Evolutionary conservation across 1,284 basidiomycete species (phyloP).

Genomic region (Moniliella sp.): DNA sequence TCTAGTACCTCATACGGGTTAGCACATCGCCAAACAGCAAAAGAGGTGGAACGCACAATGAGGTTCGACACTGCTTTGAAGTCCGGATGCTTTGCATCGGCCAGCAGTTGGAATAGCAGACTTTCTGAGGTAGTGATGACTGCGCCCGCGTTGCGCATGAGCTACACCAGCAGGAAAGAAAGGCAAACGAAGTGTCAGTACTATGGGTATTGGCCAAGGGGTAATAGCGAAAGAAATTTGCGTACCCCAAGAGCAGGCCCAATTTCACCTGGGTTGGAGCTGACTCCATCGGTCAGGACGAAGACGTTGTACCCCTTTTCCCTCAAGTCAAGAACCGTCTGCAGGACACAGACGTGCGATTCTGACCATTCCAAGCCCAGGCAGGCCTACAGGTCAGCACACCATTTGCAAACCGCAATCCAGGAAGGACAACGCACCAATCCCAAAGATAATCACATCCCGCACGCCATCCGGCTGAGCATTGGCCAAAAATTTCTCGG

Average conservation of each 20-base stretch:
- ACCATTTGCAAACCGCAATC: not conserved
- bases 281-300: constrained; percentile 63
- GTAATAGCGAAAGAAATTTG: not conserved
- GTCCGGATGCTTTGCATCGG: constrained; percentile 44
- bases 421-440: constrained; percentile 43
- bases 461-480: constrained; percentile 34
- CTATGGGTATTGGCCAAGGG: not conserved
- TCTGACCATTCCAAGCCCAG: constrained; percentile 27
- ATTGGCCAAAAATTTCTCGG: constrained; percentile 40
- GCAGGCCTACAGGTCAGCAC: constrained; percentile 4
- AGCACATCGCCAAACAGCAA: too few species aligned
- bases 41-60: too few species aligned
- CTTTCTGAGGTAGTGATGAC: constrained; percentile 62
- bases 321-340: constrained; percentile 52
- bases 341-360: constrained; percentile 71
- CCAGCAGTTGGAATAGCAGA: constrained; percentile 52
- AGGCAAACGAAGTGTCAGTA: too few species aligned
- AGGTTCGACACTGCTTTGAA: constrained; percentile 56
- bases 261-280: constrained; percentile 45
- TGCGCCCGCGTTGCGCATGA: constrained; percentile 54
- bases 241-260: constrained; percentile 38
- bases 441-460: constrained; percentile 62
- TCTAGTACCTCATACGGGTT: too few species aligned
- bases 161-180: constrained; percentile 20
- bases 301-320: constrained; percentile 42